Evolutionary conservation across 169 alveolate genomes (phyloP).

Genomic region (Plasmodium vivax): DNA sequence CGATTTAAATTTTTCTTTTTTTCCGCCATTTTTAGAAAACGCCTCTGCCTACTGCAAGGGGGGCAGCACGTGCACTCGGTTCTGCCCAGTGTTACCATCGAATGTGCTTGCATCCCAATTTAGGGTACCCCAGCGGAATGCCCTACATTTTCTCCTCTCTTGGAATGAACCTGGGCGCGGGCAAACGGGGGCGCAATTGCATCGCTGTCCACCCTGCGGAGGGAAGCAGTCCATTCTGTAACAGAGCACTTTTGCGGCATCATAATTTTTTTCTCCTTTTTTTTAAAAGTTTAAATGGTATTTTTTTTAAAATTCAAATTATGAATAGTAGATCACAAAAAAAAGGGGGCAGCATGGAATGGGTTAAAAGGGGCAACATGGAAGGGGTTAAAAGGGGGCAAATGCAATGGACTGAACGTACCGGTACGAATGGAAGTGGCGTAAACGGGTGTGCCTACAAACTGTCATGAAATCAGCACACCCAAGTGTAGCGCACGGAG

Average conservation of each 20-base stretch:
- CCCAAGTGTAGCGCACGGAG: neutral
- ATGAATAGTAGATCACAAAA: neutral
- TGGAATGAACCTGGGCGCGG: neutral
- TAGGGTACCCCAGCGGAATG: neutral
- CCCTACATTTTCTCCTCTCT: neutral
- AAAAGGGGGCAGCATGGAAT: neutral
- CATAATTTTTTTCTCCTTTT: neutral
- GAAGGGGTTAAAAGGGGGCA: neutral
- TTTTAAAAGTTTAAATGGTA: neutral
- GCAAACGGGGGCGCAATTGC: neutral
- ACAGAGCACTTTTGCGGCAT: neutral
- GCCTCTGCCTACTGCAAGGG: neutral
- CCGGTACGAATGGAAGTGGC: neutral
- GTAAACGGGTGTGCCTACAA: neutral
- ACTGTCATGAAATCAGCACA: neutral
- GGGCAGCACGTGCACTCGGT: no score
- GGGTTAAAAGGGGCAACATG: neutral
- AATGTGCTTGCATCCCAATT: neutral
- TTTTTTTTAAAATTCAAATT: neutral
- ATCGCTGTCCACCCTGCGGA: neutral
- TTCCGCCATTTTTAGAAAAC: conserved; percentile 7
- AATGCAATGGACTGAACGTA: neutral
- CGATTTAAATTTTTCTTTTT: neutral
- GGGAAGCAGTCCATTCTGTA: neutral
- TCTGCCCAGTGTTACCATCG: neutral